Evolutionary conservation across 371 early-diverging fungal genomes (phyloP).

Genomic region (Actinomucor elegans): DNA sequence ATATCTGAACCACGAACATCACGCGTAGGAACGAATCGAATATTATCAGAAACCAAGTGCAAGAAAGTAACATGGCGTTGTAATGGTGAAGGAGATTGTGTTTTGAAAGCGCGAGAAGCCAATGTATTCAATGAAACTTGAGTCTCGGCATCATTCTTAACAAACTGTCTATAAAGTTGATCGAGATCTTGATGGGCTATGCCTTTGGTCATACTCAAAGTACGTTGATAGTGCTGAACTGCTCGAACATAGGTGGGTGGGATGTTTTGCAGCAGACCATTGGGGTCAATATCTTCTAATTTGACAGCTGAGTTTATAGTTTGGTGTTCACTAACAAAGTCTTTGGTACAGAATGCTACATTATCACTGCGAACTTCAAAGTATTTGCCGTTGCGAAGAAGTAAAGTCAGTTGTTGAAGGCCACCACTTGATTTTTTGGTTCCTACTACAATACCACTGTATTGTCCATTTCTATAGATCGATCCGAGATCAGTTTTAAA

Average conservation of each 20-base stretch:
- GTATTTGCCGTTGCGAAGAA: conserved; percentile 38
- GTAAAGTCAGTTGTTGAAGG: conserved; percentile 40
- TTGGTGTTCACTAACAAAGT: conserved; percentile 23
- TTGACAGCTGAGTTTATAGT: neutral
- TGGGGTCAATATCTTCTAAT: conserved; percentile 16
- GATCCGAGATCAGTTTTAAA: neutral
- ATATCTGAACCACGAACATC: conserved; percentile 44
- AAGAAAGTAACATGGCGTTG: conserved; percentile 63
- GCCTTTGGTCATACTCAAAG: conserved; percentile 21
- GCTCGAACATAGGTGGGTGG: conserved; percentile 25
- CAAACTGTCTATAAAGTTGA: conserved; percentile 30
- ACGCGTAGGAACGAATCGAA: conserved; percentile 48
- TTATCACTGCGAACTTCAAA: conserved; percentile 41
- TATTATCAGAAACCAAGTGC: conserved; percentile 51
- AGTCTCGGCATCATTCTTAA: conserved; percentile 14
- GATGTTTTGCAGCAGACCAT: conserved; percentile 12
- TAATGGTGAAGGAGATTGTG: conserved; percentile 13
- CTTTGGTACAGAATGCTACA: conserved; percentile 51
- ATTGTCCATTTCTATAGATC: conserved; percentile 41
- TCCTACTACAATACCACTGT: conserved; percentile 48
- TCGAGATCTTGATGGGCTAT: conserved; percentile 21
- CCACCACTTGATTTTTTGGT: conserved; percentile 41
- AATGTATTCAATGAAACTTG: conserved; percentile 31
- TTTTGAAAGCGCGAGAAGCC: conserved; percentile 39
- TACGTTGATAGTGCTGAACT: conserved; percentile 30